Evolutionary conservation across 306 rosid species (phyloP), one percentile per base, ranked within the genome.

Genomic region (Argentina anserina): DNA sequence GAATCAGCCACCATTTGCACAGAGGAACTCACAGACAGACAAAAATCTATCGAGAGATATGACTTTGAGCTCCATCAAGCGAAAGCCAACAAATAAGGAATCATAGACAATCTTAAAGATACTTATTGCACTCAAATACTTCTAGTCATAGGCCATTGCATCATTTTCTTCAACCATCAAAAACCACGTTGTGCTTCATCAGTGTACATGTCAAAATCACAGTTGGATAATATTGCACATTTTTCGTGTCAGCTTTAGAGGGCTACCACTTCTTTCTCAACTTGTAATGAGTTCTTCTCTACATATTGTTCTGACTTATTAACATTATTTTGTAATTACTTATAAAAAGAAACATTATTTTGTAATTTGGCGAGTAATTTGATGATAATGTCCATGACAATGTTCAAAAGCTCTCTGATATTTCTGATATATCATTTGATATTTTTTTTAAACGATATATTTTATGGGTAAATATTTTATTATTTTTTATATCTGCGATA

Each of bases 41-140:
- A 15, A 34, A 66, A 28, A 84, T 77, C 81, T 72, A 34, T n/a
- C 46, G 28, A 29, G 53, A 46, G 70, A 64, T 75, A 75, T 76
- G 64, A 37, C 37, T 28, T 28, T 28, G 64, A 69, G 78, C 46
- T 71, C 82, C 84, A 78, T 73, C 84, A 86, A 76, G 72, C 60
- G 31, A 31, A 26, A 56, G 49, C 36, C 71, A 66, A 26, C 26
- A 25, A 45, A 46, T 45, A 12, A 42, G 56, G 41, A 45, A 46
- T 49, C 40, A 25, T 28, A 52, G 58, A 52, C 28, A 52, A n/a
- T 52, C 28, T 21, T 52, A 14, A 26, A 66, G 71, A 15, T 55
- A 11, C 33, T 58, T 6, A 28, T 11, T 14, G 37, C 64, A 58
- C 37, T 56, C 39, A 26, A 2, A 29, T 41, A 10, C 55, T 29